phyloP scores from a whole-genome alignment of 371 early-diverging fungal species.

The Syncephalastrum racemosum region DNA sequence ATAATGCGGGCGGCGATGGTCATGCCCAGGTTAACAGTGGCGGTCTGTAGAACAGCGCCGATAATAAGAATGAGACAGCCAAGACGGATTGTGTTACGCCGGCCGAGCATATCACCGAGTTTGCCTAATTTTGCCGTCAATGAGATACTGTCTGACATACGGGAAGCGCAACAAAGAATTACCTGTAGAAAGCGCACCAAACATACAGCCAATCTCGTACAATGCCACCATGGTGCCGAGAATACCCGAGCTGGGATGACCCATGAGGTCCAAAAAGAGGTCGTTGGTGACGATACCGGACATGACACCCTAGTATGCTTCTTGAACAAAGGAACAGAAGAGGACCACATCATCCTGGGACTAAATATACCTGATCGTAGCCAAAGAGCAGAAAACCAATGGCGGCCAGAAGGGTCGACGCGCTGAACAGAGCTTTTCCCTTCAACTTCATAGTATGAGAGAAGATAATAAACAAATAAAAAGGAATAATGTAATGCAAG shows the following conservation, averaged over 20 bases:
- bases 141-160: background rate
- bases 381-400: conserved; percentile 37
- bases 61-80: conserved; percentile 31
- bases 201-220: conserved; percentile 34
- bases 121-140: background rate
- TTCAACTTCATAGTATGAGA: conserved; percentile 16
- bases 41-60: conserved; percentile 37
- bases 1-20: conserved; percentile 46
- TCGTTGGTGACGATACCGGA: conserved; percentile 34
- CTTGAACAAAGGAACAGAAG: background rate
- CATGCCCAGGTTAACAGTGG: conserved; percentile 29
- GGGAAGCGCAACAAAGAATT: background rate
- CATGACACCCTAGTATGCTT: conserved; percentile 30
- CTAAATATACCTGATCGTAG: conserved; percentile 33
- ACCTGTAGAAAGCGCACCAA: conserved; percentile 24
- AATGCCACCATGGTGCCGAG: conserved; percentile 26
- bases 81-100: conserved; percentile 30
- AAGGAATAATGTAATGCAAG: background rate
- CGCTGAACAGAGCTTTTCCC: conserved; percentile 30
- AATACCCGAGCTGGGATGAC: conserved; percentile 15
- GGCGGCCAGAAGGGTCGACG: conserved; percentile 34
- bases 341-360: background rate
- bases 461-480: conserved; percentile 2
- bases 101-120: conserved; percentile 31
- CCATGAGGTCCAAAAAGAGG: conserved; percentile 26